Percentiles rank a stretch among this genome's conserved stretches.
Conservation (phyloP, 257 asterid genomes). For the Pogostemon cablin region DNA sequence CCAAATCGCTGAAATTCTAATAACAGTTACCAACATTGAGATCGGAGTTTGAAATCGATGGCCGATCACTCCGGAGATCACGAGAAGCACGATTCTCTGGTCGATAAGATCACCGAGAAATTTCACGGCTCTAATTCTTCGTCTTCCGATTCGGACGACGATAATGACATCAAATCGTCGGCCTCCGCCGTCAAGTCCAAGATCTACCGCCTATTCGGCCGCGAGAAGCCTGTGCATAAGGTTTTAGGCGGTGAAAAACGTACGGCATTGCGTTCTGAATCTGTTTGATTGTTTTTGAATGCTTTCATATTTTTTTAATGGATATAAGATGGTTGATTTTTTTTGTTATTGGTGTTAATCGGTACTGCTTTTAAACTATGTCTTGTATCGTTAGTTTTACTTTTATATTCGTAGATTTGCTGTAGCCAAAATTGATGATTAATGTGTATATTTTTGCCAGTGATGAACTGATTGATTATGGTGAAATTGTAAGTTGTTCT, state of each 20-base stretch:
- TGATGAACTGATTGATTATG: not conserved
- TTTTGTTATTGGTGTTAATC: slow-evolving; percentile 13
- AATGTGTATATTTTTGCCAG: slow-evolving; percentile 1
- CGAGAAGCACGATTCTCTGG: slow-evolving; percentile 55
- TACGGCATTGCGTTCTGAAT: slow-evolving; percentile 37
- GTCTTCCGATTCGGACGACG: slow-evolving; percentile 72
- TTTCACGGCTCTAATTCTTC: slow-evolving; percentile 64
- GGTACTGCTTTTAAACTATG: no score
- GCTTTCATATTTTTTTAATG: not conserved
- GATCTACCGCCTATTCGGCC: slow-evolving; percentile 82
- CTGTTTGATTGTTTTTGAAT: slow-evolving; percentile 21
- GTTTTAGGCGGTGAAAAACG: slow-evolving; percentile 89
- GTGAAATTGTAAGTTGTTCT: not conserved
- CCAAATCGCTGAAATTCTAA: slow-evolving; percentile 22
- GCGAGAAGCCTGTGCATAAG: slow-evolving; percentile 75
- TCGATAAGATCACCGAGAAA: slow-evolving; percentile 67
- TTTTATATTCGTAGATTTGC: not conserved
- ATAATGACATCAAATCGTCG: slow-evolving; percentile 46
- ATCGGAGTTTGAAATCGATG: slow-evolving; percentile 54
- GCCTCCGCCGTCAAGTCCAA: slow-evolving; percentile 53
- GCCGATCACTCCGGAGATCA: slow-evolving; percentile 65
- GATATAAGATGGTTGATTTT: not conserved
- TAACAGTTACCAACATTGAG: slow-evolving; percentile 21
- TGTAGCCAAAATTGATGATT: not conserved
- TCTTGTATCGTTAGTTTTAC: not conserved